A percentile compares a stretch with the other conserved stretches of the same genome.
Conservation (phyloP, 1,139 yeast genomes). For the Sugiyamaella neomexicana region DNA sequence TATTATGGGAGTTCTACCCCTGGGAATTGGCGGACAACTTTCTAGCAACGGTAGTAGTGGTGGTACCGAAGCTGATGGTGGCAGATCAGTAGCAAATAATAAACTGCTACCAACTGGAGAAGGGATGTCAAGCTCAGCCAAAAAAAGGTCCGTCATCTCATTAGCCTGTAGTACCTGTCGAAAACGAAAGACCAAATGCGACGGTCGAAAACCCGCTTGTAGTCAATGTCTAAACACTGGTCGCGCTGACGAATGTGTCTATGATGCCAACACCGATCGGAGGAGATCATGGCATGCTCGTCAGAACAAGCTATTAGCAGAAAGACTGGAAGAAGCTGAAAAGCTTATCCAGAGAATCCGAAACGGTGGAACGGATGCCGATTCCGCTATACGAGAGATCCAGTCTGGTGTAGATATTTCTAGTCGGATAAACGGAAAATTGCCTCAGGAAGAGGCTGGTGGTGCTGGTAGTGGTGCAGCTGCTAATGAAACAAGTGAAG, state of each 20-base stretch:
- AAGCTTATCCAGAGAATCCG: conserved; percentile 19
- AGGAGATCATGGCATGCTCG: conserved; percentile 24
- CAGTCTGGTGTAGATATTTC: conserved; percentile 11
- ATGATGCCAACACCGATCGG: conserved; percentile 31
- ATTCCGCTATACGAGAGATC: conserved; percentile 22
- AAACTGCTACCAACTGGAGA: background rate
- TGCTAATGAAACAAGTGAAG: conserved; percentile 13
- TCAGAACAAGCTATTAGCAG: conserved; percentile 20
- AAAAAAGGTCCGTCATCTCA: conserved; percentile 26
- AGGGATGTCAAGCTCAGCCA: background rate
- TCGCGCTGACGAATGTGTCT: conserved; percentile 33
- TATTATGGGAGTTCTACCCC: background rate
- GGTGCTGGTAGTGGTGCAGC: conserved; percentile 6
- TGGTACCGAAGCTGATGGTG: background rate
- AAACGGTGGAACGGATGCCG: conserved; percentile 23
- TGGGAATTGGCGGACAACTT: background rate
- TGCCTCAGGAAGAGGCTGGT: conserved; percentile 3
- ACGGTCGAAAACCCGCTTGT: conserved; percentile 38
- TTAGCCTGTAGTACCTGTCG: conserved; percentile 39
- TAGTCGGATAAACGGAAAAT: background rate
- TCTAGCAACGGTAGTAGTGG: background rate
- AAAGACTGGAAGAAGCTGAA: conserved; percentile 22
- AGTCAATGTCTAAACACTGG: conserved; percentile 32
- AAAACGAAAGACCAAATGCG: conserved; percentile 38
- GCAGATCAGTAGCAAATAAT: background rate